These are phyloP conservation scores for Boletus pseudopeckii DNA, from an alignment of 768 basidiomycete genomes.

Conservation along the genomic window DNA sequence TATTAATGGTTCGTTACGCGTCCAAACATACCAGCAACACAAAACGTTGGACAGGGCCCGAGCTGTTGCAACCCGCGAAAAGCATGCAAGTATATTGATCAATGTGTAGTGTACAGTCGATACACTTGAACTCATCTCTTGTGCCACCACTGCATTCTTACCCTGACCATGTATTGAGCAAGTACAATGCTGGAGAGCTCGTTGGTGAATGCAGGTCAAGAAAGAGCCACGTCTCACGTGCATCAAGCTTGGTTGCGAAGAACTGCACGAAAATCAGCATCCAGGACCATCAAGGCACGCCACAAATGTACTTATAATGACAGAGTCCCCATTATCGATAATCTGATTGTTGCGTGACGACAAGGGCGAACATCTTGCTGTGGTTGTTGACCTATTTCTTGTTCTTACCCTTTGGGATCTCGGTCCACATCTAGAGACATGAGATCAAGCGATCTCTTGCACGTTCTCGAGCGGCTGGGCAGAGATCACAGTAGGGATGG, in stretches of 20 bases:
- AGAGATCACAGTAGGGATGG: too few species aligned
- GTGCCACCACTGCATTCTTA: background rate
- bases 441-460: too few species aligned
- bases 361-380: background rate
- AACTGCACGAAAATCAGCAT: constrained; percentile 48
- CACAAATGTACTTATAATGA: constrained; percentile 80
- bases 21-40: background rate
- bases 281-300: constrained; percentile 14
- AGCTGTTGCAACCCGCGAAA: background rate
- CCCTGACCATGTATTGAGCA: background rate
- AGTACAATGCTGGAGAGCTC: background rate
- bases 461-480: too few species aligned
- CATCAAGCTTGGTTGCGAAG: constrained; percentile 68
- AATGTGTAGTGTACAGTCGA: background rate
- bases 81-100: constrained; percentile 1
- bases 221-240: background rate
- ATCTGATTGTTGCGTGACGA: constrained; percentile 11
- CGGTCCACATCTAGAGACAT: too few species aligned
- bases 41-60: background rate
- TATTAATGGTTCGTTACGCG: background rate
- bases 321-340: constrained; percentile 81
- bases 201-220: background rate
- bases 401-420: too few species aligned
- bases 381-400: too few species aligned
- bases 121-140: background rate